These are phyloP conservation scores for Pseudocercospora cruenta DNA, from an alignment of 2,329 filamentous ascomycete genomes.

Conservation along the genomic window DNA sequence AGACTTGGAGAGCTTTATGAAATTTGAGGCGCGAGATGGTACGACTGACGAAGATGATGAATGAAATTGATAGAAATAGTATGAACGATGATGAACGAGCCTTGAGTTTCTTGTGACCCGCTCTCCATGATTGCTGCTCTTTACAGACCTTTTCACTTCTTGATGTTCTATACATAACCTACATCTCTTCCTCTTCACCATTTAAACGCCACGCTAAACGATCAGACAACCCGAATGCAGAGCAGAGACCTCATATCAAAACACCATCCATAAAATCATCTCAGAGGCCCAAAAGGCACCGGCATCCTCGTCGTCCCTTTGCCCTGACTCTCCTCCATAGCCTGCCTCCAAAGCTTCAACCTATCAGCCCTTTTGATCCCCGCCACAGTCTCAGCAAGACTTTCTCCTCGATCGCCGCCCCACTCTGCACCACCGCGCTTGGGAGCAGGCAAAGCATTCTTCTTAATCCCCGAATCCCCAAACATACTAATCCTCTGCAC, in stretches of 20 bases:
- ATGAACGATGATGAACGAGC: background rate
- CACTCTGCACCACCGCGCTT: constrained; percentile 28
- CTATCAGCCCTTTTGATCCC: constrained; percentile 35
- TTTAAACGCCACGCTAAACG: background rate
- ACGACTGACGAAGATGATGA: constrained; percentile 22
- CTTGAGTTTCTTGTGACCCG: background rate
- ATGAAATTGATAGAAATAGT: background rate
- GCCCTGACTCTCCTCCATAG: constrained; percentile 29
- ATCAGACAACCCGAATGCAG: background rate
- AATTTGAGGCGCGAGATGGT: constrained; percentile 65
- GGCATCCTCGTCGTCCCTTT: constrained; percentile 11
- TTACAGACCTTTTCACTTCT: background rate
- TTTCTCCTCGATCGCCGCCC: constrained; percentile 17
- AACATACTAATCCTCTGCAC: constrained; percentile 91
- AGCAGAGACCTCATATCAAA: background rate
- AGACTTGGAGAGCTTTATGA: constrained; percentile 66
- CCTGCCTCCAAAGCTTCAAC: constrained; percentile 31
- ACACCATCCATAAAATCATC: constrained; percentile 2
- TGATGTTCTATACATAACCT: background rate
- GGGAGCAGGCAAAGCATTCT: constrained; percentile 20
- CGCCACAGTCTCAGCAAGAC: constrained; percentile 33
- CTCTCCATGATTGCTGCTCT: too few relatives aligned
- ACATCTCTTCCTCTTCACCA: background rate
- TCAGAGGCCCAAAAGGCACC: constrained; percentile 17
- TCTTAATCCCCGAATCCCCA: constrained; percentile 55